Evolutionary conservation across 257 asterid genomes (phyloP), one percentile per base, ranked within the genome.

Genomic region (Handroanthus guayacan): DNA sequence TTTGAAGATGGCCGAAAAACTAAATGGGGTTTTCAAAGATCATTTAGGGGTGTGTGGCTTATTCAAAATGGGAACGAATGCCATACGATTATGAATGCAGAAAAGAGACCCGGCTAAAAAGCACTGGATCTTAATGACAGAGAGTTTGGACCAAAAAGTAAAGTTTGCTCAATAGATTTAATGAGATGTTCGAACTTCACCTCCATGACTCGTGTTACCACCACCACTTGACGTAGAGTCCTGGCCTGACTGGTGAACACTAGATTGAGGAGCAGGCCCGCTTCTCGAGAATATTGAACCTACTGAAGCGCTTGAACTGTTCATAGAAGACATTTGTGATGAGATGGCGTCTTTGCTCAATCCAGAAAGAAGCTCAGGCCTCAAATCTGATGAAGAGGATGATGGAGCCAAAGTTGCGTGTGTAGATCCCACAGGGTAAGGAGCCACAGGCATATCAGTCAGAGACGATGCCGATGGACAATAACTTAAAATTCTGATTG

Each of bases 391-490:
- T 54, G 92, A 87, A 25, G 92, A 85, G 11, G 86, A 87, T 2
- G 90, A 82, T 58, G 95, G 97, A 69, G 96, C 97, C 87, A 88
- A 70, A 41, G 92, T 90, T 73, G 87, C 88, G 9, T 67, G 78
- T 36, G 94, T 79, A 13, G 96, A 87, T 25, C 97, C 95, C 74
- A 87, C 88, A 1, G 97, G 96, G 79, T 89, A 90, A 67, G 97
- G 98, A 74, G 96, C 93, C 45, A 91, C 92, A 10, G 94, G 96
- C 93, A 94, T 85, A 78, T 90, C 97, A 37, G 97, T 85, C 72
- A 94, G 94, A 77, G 97, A 89, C 65, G 98, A 94, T 57, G 94
- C 87, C 2, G 98, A 94, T 20, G 97, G 86, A 69, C 97, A 86
- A 75, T 94, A 92, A 83, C 93, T 89, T 81, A 91, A 76, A 34